Base-by-base conservation (phyloP, 78 protist genomes). In the Neovahlkampfia damariscottae region DNA sequence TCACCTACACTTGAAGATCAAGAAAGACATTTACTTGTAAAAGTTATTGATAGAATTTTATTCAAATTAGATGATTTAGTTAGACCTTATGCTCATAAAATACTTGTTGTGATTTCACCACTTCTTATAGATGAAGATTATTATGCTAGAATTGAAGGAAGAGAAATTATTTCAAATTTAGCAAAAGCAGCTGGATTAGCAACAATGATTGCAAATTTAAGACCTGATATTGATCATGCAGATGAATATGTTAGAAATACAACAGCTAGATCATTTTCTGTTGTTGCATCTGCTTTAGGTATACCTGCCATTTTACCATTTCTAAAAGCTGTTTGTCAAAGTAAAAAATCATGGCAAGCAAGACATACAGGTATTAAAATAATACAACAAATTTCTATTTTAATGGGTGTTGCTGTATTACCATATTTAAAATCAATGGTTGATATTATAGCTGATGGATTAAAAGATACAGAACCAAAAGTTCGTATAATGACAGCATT, bases 171-270 rank as follows among this genome's bases (percentile, higher is more conserved):
- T 41, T 76, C 96, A 78, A 96, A 94, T 83, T 86, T 96, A 71
- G 79, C 96, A 41, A 96, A 95, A 80, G 99, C 99, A 0, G 99
- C 97, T 3, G 99, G 99, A 32, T 84, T 96, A 30, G 89, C 98
- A 0, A 87, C 96, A 29, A 96, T 98, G 98, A 93, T 96, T 3
- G 90, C 95, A 31, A 85, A 94, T 29, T 90, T 98, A 96, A 86
- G 95, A 3, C 99, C 99, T 0, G 98, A 95, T 82, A 89, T 97
- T 78, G 96, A 91, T 84, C 72, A 88, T 77, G 76, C 74, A n/a
- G 93, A 94, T 30, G 97, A 96, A 67, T 90, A 87, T 79, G 96
- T 96, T 84, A 88, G 99, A 31, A 93, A 95, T 83, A 94, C 96
- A 4, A 95, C 99, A 0, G 99, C 99, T 6, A 92, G 97, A 10